phyloP scores from a whole-genome alignment of 768 basidiomycete species.

The Xerocomellus intermedius region DNA sequence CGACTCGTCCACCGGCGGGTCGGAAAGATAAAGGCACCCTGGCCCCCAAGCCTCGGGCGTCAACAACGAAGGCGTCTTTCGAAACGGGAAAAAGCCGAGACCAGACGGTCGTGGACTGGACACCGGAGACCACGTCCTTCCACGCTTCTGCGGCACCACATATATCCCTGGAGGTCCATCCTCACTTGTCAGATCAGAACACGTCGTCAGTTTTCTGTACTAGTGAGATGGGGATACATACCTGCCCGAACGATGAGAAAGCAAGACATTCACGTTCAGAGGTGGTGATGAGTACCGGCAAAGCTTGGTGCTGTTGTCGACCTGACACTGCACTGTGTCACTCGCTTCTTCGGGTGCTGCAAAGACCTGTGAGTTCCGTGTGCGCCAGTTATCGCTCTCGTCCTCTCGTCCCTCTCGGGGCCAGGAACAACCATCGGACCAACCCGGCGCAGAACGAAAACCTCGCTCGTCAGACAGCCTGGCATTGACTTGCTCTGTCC shows the following conservation, averaged over 20 bases:
- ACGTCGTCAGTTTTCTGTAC: background rate
- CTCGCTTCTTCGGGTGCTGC: background rate
- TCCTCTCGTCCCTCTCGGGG: slow-evolving; percentile 1
- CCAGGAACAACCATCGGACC: background rate
- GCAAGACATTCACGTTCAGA: background rate
- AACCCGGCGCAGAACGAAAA: background rate
- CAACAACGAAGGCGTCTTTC: slow-evolving; percentile 5
- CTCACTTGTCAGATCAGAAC: background rate
- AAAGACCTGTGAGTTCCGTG: background rate
- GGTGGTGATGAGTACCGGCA: slow-evolving; percentile 9
- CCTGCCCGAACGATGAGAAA: background rate
- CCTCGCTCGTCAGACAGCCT: background rate
- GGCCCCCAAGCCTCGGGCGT: slow-evolving; percentile 13
- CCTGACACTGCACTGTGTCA: background rate
- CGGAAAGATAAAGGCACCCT: slow-evolving; percentile 11
- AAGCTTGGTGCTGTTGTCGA: background rate
- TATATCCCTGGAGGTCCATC: slow-evolving; percentile 7
- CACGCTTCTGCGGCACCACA: slow-evolving; percentile 22
- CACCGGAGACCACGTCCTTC: background rate
- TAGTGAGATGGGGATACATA: background rate
- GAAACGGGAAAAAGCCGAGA: slow-evolving; percentile 8
- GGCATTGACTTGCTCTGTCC: slow-evolving; percentile 11
- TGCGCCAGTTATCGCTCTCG: slow-evolving; percentile 14
- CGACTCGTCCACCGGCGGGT: slow-evolving; percentile 12
- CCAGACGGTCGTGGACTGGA: background rate